Evolutionary conservation across 306 rosid genomes (phyloP).

Genomic region (Leucaena leucocephala): DNA sequence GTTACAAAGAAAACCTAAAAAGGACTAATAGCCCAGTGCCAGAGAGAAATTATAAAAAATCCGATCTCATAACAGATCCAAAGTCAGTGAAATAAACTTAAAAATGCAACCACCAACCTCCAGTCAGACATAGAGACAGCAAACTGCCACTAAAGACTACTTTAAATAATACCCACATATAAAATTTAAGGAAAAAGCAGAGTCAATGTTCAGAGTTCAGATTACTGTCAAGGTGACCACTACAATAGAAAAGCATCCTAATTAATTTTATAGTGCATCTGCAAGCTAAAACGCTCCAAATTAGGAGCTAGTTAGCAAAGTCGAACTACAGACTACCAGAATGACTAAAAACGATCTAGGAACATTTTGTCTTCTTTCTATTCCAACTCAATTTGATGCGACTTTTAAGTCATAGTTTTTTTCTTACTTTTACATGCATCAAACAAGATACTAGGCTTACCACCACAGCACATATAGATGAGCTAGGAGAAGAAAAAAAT

Average conservation of each 20-base stretch:
- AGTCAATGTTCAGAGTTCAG: neutral
- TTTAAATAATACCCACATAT: neutral
- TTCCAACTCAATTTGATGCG: slow-evolving; percentile 3
- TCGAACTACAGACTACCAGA: slow-evolving; percentile 22
- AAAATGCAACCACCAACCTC: neutral
- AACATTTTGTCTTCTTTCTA: neutral
- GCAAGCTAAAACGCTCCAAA: slow-evolving; percentile 27
- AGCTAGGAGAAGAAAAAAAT: slow-evolving; percentile 22
- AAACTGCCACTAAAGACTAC: neutral
- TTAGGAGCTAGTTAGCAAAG: slow-evolving; percentile 18
- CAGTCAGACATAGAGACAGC: neutral
- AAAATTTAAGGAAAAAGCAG: neutral
- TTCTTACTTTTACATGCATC: slow-evolving; percentile 25
- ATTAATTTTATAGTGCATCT: neutral
- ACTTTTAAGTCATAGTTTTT: slow-evolving; percentile 1
- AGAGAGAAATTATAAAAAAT: neutral
- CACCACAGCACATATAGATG: slow-evolving; percentile 4
- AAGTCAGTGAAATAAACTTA: neutral
- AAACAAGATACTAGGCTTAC: slow-evolving; percentile 22
- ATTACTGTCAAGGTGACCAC: neutral
- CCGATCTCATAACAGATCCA: neutral
- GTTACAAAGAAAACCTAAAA: neutral
- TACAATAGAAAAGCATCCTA: neutral
- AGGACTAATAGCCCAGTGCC: slow-evolving; percentile 7
- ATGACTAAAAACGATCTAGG: slow-evolving; percentile 26